phyloP scores from a whole-genome alignment of 306 rosid species.

The Quercus variabilis region DNA sequence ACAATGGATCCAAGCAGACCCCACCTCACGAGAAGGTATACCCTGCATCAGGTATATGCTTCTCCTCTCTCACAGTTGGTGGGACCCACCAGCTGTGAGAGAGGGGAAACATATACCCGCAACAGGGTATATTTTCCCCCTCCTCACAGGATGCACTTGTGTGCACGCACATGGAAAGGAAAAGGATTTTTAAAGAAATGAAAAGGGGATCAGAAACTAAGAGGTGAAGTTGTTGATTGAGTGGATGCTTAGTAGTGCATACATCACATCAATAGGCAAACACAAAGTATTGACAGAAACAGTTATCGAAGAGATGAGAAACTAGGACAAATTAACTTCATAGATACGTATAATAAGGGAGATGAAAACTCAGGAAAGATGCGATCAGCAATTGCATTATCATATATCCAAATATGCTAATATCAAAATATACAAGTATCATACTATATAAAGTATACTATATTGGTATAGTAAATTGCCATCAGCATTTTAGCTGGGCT shows the following conservation, averaged over 20 bases:
- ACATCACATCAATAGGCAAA: not conserved
- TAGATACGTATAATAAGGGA: not conserved
- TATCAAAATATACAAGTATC: not conserved
- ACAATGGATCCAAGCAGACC: not conserved
- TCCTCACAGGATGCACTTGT: not conserved
- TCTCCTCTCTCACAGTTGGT: too few relatives aligned
- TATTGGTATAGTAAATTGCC: not conserved
- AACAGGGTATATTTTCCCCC: too few relatives aligned
- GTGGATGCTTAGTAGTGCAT: not conserved
- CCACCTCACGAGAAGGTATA: not conserved
- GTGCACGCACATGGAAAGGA: not conserved
- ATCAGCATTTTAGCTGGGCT: not conserved
- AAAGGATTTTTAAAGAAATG: not conserved
- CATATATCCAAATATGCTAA: not conserved
- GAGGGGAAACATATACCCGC: too few relatives aligned
- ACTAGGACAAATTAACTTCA: not conserved
- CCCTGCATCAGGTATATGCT: too few relatives aligned
- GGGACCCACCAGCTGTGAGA: too few relatives aligned
- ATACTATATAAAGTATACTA: not conserved
- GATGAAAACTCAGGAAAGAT: not conserved
- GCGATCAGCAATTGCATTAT: not conserved
- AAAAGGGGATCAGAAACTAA: not conserved
- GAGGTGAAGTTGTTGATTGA: not conserved
- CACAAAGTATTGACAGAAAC: not conserved
- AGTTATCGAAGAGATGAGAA: not conserved